Evolutionary conservation across 148 eudicot genomes (phyloP).

Genomic region (Gaultheria prostrata): DNA sequence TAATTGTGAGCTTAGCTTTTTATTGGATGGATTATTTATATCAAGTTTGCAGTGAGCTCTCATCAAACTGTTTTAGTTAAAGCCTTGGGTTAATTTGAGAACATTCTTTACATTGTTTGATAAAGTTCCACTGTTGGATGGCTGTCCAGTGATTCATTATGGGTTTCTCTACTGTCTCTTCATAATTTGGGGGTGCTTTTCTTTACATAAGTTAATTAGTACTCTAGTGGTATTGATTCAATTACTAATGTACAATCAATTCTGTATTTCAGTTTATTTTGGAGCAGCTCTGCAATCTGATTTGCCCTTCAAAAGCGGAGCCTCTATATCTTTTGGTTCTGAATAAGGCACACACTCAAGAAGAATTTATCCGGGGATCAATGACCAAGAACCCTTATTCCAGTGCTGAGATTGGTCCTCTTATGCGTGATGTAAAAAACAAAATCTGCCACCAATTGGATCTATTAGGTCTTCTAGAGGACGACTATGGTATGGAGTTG

Average conservation of each 20-base stretch:
- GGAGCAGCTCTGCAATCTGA: conserved; percentile 98
- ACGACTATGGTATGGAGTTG: conserved; percentile 98
- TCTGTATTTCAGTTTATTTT: conserved; percentile 70
- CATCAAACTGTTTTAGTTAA: background rate
- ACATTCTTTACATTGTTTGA: background rate
- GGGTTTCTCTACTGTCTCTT: background rate
- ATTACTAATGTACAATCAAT: conserved; percentile 9
- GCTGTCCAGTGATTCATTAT: background rate
- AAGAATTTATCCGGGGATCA: conserved; percentile 98
- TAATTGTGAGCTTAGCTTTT: background rate
- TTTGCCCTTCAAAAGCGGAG: conserved; percentile 94
- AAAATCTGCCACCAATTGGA: conserved; percentile 96
- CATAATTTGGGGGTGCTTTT: background rate
- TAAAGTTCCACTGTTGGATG: background rate
- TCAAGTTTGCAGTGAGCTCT: background rate
- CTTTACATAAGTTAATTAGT: background rate
- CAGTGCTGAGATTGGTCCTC: conserved; percentile 92
- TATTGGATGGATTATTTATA: background rate
- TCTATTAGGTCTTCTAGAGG: conserved; percentile 87
- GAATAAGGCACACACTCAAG: conserved; percentile 98
- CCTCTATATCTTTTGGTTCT: conserved; percentile 81
- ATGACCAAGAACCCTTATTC: conserved; percentile 99
- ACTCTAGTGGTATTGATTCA: background rate
- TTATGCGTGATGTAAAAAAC: conserved; percentile 99
- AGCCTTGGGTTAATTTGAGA: background rate